Percentiles rank a stretch among this genome's conserved stretches.
Conservation (phyloP, 129 eudicot species). For the Logfia minima region DNA sequence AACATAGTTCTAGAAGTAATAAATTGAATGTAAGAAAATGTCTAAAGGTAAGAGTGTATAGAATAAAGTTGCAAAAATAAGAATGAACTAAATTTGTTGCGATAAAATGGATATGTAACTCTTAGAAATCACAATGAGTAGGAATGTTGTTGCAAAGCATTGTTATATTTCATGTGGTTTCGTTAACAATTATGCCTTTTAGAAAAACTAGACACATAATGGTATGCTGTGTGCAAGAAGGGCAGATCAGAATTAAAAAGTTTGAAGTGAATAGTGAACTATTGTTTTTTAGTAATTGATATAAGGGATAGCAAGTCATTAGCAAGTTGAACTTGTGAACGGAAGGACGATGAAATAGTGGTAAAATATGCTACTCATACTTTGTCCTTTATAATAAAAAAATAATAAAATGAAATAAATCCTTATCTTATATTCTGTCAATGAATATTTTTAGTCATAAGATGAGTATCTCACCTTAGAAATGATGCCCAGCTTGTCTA, state of each 20-base stretch:
- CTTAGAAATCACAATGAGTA: no score
- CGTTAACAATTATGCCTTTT: no score
- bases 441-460: neutral
- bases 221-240: no score
- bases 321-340: neutral
- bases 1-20: neutral
- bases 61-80: neutral
- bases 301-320: neutral
- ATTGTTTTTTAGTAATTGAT: neutral
- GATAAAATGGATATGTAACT: no score
- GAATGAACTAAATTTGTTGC: neutral
- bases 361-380: neutral
- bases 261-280: no score
- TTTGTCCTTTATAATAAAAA: no score
- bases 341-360: neutral
- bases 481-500: slow-evolving; percentile 84
- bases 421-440: neutral
- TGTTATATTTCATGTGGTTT: no score
- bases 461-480: slow-evolving; percentile 59
- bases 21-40: neutral
- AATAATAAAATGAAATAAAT: no score
- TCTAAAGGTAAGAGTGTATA: neutral
- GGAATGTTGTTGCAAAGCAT: no score
- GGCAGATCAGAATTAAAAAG: no score
- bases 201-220: no score